Conservation (phyloP, 805 yeast genomes). For the Saccharomycopsis babjevae region DNA sequence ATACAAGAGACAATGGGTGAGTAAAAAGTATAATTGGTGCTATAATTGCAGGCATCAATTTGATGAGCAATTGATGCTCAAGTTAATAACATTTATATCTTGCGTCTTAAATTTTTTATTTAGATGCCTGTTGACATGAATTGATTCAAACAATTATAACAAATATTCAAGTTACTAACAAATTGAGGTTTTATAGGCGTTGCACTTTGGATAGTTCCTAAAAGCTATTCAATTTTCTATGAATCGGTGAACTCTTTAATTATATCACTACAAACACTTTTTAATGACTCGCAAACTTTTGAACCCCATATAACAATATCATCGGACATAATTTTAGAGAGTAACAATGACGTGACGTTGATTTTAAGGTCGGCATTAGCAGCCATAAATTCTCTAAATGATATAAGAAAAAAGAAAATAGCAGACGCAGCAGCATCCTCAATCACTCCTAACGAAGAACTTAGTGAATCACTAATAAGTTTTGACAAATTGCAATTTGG, state of each 20-base stretch:
- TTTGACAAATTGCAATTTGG: slow-evolving; percentile 13
- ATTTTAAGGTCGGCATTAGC: slow-evolving; percentile 49
- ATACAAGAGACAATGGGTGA: too few relatives aligned
- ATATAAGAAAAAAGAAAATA: neutral
- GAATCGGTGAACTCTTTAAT: slow-evolving; percentile 51
- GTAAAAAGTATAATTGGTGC: too few relatives aligned
- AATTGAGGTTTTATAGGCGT: slow-evolving; percentile 25
- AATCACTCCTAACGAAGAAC: neutral
- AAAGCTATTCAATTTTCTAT: slow-evolving; percentile 38
- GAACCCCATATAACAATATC: slow-evolving; percentile 75
- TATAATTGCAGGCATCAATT: too few relatives aligned
- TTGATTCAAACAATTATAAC: neutral
- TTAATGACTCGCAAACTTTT: slow-evolving; percentile 58
- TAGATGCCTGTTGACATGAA: neutral
- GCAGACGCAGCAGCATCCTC: neutral
- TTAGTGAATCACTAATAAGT: slow-evolving; percentile 1
- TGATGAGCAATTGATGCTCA: too few relatives aligned
- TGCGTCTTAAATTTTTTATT: neutral
- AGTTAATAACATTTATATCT: too few relatives aligned
- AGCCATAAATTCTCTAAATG: slow-evolving; percentile 37
- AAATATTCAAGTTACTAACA: neutral
- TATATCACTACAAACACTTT: slow-evolving; percentile 57
- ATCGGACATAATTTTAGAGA: slow-evolving; percentile 41
- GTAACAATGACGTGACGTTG: slow-evolving; percentile 46
- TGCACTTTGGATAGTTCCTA: slow-evolving; percentile 74